Conservation (phyloP, 2,329 filamentous ascomycete species). For the Leptodontidium sp. region DNA sequence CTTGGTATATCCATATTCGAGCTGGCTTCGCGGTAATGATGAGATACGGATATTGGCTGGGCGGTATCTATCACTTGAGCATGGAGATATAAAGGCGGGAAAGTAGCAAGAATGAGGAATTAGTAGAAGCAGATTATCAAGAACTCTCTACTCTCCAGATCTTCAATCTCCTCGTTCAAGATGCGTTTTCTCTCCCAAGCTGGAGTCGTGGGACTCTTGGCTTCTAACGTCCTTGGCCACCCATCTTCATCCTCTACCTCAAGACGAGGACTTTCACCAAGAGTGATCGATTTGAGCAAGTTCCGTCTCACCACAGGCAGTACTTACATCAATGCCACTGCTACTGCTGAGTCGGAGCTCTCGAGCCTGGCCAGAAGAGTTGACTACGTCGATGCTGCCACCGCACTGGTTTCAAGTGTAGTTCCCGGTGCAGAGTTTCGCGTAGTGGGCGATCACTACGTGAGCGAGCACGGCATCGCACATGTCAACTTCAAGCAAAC, state of each 20-base stretch:
- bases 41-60: background rate
- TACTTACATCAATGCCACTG: conserved; percentile 30
- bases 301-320: conserved; percentile 31
- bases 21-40: background rate
- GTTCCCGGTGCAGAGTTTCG: conserved; percentile 55
- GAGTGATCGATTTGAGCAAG: conserved; percentile 29
- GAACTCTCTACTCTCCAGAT: background rate
- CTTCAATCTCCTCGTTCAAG: background rate
- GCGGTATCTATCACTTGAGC: background rate
- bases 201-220: conserved; percentile 15
- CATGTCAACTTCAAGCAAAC: conserved; percentile 70
- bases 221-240: conserved; percentile 19
- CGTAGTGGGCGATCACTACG: conserved; percentile 58
- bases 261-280: background rate
- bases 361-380: conserved; percentile 24
- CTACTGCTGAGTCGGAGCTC: conserved; percentile 17
- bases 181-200: conserved; percentile 25
- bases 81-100: background rate
- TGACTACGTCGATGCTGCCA: conserved; percentile 55
- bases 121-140: background rate
- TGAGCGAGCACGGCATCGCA: conserved; percentile 61
- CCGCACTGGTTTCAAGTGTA: conserved; percentile 52
- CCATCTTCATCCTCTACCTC: conserved; percentile 10
- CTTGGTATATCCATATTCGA: conserved; percentile 11
- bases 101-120: background rate